A percentile compares a stretch with the other conserved stretches of the same genome.
Conservation (phyloP, 2,329 filamentous ascomycete genomes). For the Nemania sp. region DNA sequence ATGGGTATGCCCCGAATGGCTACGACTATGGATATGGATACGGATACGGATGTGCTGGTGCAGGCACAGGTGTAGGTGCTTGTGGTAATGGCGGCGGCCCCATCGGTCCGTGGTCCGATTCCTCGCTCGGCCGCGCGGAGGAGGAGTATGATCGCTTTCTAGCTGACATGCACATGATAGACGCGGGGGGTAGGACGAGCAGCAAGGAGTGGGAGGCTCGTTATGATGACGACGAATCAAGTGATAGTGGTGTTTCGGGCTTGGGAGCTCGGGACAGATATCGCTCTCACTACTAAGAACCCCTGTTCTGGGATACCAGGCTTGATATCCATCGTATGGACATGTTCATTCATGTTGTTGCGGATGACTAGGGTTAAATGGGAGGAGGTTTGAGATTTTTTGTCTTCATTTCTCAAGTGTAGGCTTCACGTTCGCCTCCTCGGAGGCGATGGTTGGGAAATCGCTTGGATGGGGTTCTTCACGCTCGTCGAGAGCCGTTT, state of each 20-base stretch:
- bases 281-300: background rate
- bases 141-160: conserved; percentile 29
- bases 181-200: background rate
- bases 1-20: background rate
- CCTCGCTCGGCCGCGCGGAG: conserved; percentile 27
- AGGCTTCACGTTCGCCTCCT: background rate
- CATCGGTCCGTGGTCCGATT: conserved; percentile 30
- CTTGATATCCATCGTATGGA: conserved; percentile 3
- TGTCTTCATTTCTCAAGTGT: background rate
- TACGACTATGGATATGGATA: background rate
- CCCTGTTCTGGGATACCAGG: background rate
- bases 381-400: background rate
- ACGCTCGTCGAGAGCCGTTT: background rate
- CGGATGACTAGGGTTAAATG: background rate
- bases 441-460: background rate
- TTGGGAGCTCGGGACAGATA: background rate
- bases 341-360: background rate
- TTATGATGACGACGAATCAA: background rate
- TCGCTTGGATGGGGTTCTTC: background rate
- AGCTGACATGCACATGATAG: conserved; percentile 12
- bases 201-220: background rate
- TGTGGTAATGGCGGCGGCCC: background rate
- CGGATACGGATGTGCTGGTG: background rate
- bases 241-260: conserved; percentile 28
- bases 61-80: background rate